Percentiles rank a stretch among this genome's conserved stretches.
Evolutionary conservation across 2,329 filamentous ascomycete genomes (phyloP).

Genomic region (Arthrobotrys pseudoclavata): DNA sequence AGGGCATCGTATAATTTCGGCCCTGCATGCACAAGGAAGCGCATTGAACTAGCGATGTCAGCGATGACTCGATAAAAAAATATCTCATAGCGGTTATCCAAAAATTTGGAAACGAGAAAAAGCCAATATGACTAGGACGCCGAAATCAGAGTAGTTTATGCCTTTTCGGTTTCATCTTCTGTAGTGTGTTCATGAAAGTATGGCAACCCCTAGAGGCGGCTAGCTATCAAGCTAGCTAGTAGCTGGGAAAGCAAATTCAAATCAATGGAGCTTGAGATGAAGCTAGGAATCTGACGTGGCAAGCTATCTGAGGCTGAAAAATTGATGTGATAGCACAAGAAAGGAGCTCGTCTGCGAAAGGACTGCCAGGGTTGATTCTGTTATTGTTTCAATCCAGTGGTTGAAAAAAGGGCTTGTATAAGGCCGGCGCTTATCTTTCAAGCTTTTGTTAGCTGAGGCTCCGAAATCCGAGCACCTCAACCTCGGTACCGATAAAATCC

Average conservation of each 20-base stretch:
- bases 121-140: not conserved
- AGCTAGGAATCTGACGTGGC: conserved; percentile 5
- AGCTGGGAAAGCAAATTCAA: not conserved
- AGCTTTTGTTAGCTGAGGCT: not conserved
- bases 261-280: not conserved
- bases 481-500: not conserved
- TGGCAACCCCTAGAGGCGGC: not conserved
- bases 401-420: conserved; percentile 8
- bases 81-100: not conserved
- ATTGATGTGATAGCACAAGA: not conserved
- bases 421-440: conserved; percentile 18
- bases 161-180: conserved; percentile 1
- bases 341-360: not conserved
- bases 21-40: too few species aligned
- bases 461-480: not conserved
- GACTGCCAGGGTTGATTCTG: not conserved
- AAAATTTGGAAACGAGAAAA: not conserved
- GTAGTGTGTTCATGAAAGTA: not conserved
- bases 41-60: not conserved
- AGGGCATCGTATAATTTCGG: not conserved
- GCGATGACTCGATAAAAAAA: not conserved
- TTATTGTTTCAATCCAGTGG: conserved; percentile 9
- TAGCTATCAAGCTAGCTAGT: not conserved
- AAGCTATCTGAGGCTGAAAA: conserved; percentile 6
- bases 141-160: not conserved